phyloP scores from a whole-genome alignment of 192 early-diverging fungal genomes.

The Entomortierella beljakovae region DNA sequence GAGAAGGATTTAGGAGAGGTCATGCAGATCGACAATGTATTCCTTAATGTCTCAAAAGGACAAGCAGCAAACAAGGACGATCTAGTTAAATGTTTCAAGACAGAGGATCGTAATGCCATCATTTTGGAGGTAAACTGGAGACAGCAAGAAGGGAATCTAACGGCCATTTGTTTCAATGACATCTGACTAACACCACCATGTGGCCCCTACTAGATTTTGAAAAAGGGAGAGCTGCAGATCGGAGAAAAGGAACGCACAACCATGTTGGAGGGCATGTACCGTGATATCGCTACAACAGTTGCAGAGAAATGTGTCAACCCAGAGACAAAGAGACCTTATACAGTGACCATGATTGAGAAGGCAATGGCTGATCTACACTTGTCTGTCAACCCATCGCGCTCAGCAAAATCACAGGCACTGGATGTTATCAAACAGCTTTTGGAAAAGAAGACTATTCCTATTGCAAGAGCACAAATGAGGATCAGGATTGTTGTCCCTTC shows the following conservation, averaged over 20 bases:
- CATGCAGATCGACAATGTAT: conserved; percentile 93
- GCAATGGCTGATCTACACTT: conserved; percentile 95
- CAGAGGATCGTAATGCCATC: conserved; percentile 86
- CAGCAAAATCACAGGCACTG: conserved; percentile 93
- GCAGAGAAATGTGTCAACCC: conserved; percentile 98
- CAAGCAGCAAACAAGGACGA: conserved; percentile 92
- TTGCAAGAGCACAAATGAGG: conserved; percentile 94
- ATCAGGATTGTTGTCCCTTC: conserved; percentile 81
- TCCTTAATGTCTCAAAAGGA: conserved; percentile 97
- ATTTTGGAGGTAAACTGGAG: conserved; percentile 65
- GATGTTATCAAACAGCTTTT: conserved; percentile 95
- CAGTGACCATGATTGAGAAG: conserved; percentile 99
- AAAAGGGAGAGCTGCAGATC: conserved; percentile 97
- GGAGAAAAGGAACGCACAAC: conserved; percentile 95
- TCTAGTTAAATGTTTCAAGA: conserved; percentile 88
- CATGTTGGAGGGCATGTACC: conserved; percentile 82
- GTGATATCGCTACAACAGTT: conserved; percentile 96
- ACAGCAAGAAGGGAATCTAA: neutral
- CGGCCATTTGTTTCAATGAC: too few relatives aligned
- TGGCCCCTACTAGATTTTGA: conserved; percentile 74
- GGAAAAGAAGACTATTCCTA: conserved; percentile 89
- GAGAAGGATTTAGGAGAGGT: conserved; percentile 98
- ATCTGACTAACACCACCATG: too few relatives aligned
- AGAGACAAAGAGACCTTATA: conserved; percentile 92
- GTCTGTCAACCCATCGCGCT: conserved; percentile 88